Base-by-base conservation (phyloP, 2,329 filamentous ascomycete species). In the Apiospora marii region DNA sequence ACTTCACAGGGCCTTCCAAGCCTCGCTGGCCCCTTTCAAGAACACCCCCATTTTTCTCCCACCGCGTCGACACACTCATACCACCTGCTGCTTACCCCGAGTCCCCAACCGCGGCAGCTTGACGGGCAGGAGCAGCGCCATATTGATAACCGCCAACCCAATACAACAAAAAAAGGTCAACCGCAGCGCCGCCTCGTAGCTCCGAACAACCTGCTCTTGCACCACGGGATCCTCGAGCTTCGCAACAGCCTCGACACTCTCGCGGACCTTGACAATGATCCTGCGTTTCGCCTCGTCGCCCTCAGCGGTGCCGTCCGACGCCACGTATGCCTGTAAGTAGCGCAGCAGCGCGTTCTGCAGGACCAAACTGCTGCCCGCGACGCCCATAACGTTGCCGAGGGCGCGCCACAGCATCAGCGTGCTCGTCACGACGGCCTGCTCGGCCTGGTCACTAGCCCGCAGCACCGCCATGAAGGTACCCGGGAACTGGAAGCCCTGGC, bases 341-440 rank as follows among this genome's bases (percentile, higher is more conserved):
- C 85, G 82, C 12, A 88, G 82, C 70, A 96, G 83, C 0, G 89
- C 87, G 77, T 94, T 94, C 82, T 96, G 93, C 74, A 95, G 84
- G 10, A 94, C 89, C 72, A 94, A 86, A 79, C 91, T 93, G 75
- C 90, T 93, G 70, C 88, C 84, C 0, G 93, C 90, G 64, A 95
- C 89, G n/a, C 93, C 93, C 78, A 95, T 86, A 0, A 95, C 92
- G 72, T 87, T 88, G 8, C 93, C 93, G 6, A 95, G 82, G 72
- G 89, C 90, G 71, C 93, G 88, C 90, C 92, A 94, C 24, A 95
- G 83, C 24, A 92, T 88, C 73, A 95, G 83, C 0, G 93, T 94
- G 70, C 88, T 90, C 1, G 92, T 93, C 16, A 91, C 90, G 53
- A 93, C 90, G 19, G 92, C 92, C 80, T 93, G 91, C 68, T 92